phyloP scores from a whole-genome alignment of 495 filamentous ascomycete species.

The Penicillium pulvis region DNA sequence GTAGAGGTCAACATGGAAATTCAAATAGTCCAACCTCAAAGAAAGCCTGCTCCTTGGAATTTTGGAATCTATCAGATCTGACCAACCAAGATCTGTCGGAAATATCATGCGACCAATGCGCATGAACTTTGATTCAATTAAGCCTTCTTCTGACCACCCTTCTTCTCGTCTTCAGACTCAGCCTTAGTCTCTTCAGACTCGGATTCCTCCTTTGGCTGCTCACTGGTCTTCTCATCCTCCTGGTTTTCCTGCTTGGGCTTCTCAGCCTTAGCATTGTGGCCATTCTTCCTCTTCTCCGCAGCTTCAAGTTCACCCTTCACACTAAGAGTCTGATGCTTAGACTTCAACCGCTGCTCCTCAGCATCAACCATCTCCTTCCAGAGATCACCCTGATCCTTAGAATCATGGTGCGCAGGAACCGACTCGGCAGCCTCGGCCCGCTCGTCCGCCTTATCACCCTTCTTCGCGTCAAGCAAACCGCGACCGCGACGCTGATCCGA shows the following conservation, averaged over 20 bases:
- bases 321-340: constrained; percentile 53
- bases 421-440: constrained; percentile 49
- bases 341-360: constrained; percentile 68
- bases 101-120: neutral
- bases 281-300: constrained; percentile 17
- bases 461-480: constrained; percentile 48
- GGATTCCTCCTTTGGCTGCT: constrained; percentile 3
- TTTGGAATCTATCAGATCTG: neutral
- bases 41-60: constrained; percentile 3
- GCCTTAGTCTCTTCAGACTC: constrained; percentile 17
- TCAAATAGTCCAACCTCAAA: constrained; percentile 19
- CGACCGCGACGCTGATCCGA: constrained; percentile 73
- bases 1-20: constrained; percentile 9
- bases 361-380: constrained; percentile 88
- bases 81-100: constrained; percentile 4
- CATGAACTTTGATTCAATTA: neutral
- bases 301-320: constrained; percentile 29
- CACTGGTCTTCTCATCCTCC: constrained; percentile 2
- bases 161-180: constrained; percentile 18
- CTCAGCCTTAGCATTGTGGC: constrained; percentile 18
- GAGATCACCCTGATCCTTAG: constrained; percentile 76
- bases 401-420: constrained; percentile 65
- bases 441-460: constrained; percentile 72
- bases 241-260: constrained; percentile 13
- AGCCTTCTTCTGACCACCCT: constrained; percentile 9